These are phyloP conservation scores for Cyberlindnera americana DNA, from an alignment of 805 yeast genomes.

Conservation along the genomic window DNA sequence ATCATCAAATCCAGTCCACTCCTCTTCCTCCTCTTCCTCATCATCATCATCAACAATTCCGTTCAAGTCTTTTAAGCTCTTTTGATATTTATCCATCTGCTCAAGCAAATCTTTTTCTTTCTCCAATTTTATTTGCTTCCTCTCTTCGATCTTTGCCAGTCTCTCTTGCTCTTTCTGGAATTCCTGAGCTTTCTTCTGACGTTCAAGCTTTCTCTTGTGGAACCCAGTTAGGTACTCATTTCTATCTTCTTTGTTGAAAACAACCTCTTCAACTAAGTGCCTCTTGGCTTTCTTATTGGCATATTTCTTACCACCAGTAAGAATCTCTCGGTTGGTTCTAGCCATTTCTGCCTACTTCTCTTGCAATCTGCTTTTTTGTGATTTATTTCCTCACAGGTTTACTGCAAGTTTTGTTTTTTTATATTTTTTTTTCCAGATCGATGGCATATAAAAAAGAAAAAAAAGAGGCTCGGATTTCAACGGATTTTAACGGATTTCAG, in stretches of 20 bases:
- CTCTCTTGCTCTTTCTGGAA: constrained; percentile 75
- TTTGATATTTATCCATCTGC: constrained; percentile 56
- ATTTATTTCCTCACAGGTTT: too few species aligned
- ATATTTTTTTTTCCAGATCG: background rate
- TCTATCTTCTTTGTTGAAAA: constrained; percentile 76
- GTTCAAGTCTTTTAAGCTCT: constrained; percentile 33
- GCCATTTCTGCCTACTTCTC: constrained; percentile 10
- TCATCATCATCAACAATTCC: constrained; percentile 23
- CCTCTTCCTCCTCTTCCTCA: constrained; percentile 29
- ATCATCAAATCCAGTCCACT: constrained; percentile 37
- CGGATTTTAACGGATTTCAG: too few species aligned
- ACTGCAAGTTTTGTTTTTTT: too few species aligned
- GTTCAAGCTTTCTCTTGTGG: constrained; percentile 85
- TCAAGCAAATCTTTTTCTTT: constrained; percentile 61
- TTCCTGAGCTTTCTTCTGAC: constrained; percentile 83
- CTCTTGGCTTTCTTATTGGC: constrained; percentile 62
- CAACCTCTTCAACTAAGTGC: constrained; percentile 77
- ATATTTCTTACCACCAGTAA: constrained; percentile 83
- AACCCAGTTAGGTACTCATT: constrained; percentile 88
- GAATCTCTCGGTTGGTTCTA: constrained; percentile 68
- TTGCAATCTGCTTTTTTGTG: too few species aligned
- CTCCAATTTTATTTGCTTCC: constrained; percentile 66
- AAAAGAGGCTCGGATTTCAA: too few species aligned
- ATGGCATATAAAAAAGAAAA: background rate
- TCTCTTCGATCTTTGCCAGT: constrained; percentile 67